Percentiles rank a stretch among this genome's conserved stretches.
These are phyloP conservation scores for Naumovozyma castellii DNA, from an alignment of 805 yeast genomes.

Conservation along the genomic window DNA sequence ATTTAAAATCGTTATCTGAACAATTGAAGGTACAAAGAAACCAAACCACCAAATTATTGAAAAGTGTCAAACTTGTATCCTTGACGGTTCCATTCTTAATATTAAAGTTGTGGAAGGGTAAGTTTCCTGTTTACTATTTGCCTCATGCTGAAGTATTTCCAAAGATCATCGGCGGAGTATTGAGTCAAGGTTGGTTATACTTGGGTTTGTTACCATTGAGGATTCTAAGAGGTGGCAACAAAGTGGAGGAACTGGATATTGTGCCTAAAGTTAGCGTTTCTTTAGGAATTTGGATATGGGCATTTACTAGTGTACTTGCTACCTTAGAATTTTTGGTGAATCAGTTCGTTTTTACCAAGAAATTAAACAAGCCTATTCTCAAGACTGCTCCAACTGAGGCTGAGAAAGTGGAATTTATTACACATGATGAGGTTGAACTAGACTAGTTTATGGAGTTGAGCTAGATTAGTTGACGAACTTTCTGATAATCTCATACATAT, in stretches of 20 bases:
- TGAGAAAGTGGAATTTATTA: not conserved
- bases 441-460: constrained; percentile 1
- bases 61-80: constrained; percentile 16
- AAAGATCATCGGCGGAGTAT: constrained; percentile 21
- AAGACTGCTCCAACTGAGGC: not conserved
- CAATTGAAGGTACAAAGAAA: constrained; percentile 25
- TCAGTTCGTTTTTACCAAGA: constrained; percentile 11
- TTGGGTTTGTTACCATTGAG: constrained; percentile 22
- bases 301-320: constrained; percentile 22
- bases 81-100: constrained; percentile 26
- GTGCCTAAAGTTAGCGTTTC: constrained; percentile 21
- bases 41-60: constrained; percentile 3
- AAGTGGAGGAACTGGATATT: not conserved
- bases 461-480: too few relatives aligned
- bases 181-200: constrained; percentile 28
- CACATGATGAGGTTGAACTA: constrained; percentile 3
- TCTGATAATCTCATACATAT: too few relatives aligned
- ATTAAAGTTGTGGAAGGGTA: constrained; percentile 28
- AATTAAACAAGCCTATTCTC: constrained; percentile 7
- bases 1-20: constrained; percentile 38
- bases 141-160: constrained; percentile 26
- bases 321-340: constrained; percentile 23
- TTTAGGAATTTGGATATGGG: constrained; percentile 30
- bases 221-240: constrained; percentile 5
- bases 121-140: constrained; percentile 22